Conservation (phyloP, 2,329 filamentous ascomycete genomes). For the Pseudogymnoascus sp. region DNA sequence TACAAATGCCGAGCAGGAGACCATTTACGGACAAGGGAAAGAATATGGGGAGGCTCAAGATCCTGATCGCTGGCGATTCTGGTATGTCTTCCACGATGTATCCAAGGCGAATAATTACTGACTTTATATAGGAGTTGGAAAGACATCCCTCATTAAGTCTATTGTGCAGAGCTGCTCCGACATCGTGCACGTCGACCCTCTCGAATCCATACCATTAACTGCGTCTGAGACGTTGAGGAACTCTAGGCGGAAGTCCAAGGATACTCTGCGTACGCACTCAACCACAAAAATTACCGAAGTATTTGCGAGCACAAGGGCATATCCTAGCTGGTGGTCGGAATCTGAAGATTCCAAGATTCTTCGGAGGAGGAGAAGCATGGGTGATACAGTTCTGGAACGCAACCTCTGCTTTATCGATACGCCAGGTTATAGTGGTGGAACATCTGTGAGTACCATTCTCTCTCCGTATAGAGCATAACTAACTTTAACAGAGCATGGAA, state of each 20-base stretch:
- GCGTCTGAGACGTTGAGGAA: slow-evolving; percentile 21
- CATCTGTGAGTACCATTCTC: slow-evolving; percentile 37
- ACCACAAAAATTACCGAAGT: slow-evolving; percentile 53
- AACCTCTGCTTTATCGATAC: slow-evolving; percentile 94
- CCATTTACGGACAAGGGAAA: slow-evolving; percentile 87
- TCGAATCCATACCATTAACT: slow-evolving; percentile 31
- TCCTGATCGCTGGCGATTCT: slow-evolving; percentile 74
- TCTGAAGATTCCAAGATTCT: slow-evolving; percentile 56
- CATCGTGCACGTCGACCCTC: slow-evolving; percentile 83
- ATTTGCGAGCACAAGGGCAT: slow-evolving; percentile 73
- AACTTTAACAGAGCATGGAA: slow-evolving; percentile 40
- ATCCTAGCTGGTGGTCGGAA: slow-evolving; percentile 84
- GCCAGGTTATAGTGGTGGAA: slow-evolving; percentile 50
- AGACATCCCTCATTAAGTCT: slow-evolving; percentile 81
- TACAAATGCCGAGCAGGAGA: slow-evolving; percentile 78
- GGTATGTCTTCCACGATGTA: slow-evolving; percentile 40
- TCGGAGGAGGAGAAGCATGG: slow-evolving; percentile 60
- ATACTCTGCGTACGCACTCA: slow-evolving; percentile 17
- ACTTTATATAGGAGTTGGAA: slow-evolving; percentile 59
- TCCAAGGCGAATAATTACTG: slow-evolving; percentile 11
- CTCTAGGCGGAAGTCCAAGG: slow-evolving; percentile 19
- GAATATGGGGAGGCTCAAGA: slow-evolving; percentile 74
- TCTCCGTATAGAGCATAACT: slow-evolving; percentile 16
- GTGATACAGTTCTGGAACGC: slow-evolving; percentile 73
- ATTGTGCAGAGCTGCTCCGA: slow-evolving; percentile 82